Evolutionary conservation across 345 rosid genomes (phyloP).

Genomic region (Balakata baccata): DNA sequence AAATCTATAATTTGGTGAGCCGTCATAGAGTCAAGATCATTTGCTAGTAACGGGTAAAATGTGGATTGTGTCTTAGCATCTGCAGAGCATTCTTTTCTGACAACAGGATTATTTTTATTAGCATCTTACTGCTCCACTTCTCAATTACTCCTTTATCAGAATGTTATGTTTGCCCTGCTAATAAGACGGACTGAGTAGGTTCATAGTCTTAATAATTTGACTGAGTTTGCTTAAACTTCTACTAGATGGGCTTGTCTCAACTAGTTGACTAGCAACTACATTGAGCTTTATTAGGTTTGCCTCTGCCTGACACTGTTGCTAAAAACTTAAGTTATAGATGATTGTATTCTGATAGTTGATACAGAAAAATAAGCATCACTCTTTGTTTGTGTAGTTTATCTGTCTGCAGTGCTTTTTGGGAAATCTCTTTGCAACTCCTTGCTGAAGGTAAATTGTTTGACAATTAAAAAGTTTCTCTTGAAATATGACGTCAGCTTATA

Average conservation of each 20-base stretch:
- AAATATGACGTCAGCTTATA: not conserved
- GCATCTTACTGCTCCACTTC: not conserved
- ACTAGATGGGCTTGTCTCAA: no score
- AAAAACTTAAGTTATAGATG: not conserved
- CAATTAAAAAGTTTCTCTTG: not conserved
- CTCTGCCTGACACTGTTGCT: no score
- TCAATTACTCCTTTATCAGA: not conserved
- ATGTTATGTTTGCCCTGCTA: no score
- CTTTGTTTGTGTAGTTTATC: conserved; percentile 19
- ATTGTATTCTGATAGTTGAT: not conserved
- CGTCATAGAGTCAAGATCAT: not conserved
- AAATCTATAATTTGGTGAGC: not conserved
- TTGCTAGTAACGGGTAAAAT: not conserved
- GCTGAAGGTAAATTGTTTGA: conserved; percentile 51
- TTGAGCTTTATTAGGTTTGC: no score
- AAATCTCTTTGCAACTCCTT: conserved; percentile 75
- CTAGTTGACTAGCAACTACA: no score
- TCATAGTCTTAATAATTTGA: no score
- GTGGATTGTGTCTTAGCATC: not conserved
- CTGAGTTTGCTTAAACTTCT: no score
- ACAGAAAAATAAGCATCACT: not conserved
- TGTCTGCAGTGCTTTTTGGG: conserved; percentile 75
- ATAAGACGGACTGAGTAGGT: no score
- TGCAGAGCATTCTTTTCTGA: not conserved
- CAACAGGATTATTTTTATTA: not conserved